Base-by-base conservation (phyloP, 2,329 filamentous ascomycete species). In the Beauveria australis region DNA sequence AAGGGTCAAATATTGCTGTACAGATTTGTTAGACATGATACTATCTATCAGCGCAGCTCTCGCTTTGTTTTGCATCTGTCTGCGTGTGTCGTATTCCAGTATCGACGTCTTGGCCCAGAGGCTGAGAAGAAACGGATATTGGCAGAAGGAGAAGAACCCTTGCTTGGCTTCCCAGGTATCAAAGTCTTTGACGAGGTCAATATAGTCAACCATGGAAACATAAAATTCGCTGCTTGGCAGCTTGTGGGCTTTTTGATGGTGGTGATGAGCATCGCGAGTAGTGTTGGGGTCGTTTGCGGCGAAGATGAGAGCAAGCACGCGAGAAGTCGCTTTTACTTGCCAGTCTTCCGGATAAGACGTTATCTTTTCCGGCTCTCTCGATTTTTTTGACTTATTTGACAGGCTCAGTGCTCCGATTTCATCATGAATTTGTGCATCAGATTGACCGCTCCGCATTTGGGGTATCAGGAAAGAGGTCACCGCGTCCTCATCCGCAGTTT, bases 51-150 rank as follows among this genome's bases (percentile, higher is more conserved):
- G 96, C 2, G 92, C 91, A 69, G 96, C 90, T 54, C 92, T 82
- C 10, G 92, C 92, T 71, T 91, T 93, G 64, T 85, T 86, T 68
- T 91, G 87, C 92, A 96, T 96, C 72, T 96, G 91, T 8, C 92
- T 84, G 64, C 87, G 85, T 8, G 91, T 90, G 72, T 97, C 92
- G 68, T 95, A 84, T 69, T 96, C 91, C 67, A 96, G 79, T 52
- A 96, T 93, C 65, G 88, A 88, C 62, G 94, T 96, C 73, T 97
- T 97, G 30, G 92, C 89, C 78, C 91, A 92, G 65, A 97, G 92
- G 63, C 91, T 96, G 46, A 97, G 79, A 66, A 96, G 87, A 68
- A 96, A 95, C 0, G 92, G 91, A 68, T 95, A 96, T 70, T 96
- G 91, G 70, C 92, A 96, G 69, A 97, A 96, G 0, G 89, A 84